Conservation (phyloP, 768 basidiomycete genomes). For the Flagelloscypha sp. region DNA sequence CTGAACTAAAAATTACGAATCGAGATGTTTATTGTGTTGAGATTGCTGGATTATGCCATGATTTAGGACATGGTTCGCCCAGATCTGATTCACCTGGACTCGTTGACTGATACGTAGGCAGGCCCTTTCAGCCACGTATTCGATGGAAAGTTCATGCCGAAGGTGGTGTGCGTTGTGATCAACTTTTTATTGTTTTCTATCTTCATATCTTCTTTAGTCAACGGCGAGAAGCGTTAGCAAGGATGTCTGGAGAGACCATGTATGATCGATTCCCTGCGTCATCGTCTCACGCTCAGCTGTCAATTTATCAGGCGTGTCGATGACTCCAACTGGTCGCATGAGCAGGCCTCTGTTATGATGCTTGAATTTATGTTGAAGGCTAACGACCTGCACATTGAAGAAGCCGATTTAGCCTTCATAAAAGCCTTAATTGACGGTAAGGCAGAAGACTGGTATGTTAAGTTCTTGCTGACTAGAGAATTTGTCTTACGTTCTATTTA, state of each 20-base stretch:
- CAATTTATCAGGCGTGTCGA: conserved; percentile 31
- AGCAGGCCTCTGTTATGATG: conserved; percentile 79
- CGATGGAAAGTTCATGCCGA: conserved; percentile 67
- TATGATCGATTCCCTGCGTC: too few species aligned
- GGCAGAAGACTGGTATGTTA: conserved; percentile 19
- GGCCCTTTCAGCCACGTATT: conserved; percentile 82
- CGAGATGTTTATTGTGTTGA: conserved; percentile 72
- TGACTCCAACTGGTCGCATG: conserved; percentile 69
- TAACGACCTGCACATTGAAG: conserved; percentile 41
- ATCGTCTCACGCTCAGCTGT: too few species aligned
- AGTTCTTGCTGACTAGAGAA: not conserved
- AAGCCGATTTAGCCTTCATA: conserved; percentile 49
- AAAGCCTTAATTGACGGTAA: conserved; percentile 77
- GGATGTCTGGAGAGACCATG: too few species aligned
- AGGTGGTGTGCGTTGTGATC: conserved; percentile 42
- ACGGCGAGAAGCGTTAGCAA: too few species aligned
- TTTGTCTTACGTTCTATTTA: conserved; percentile 6
- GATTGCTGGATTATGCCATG: conserved; percentile 76
- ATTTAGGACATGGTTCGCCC: conserved; percentile 84
- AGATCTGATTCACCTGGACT: too few species aligned
- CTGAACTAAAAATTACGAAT: conserved; percentile 54
- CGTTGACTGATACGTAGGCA: too few species aligned
- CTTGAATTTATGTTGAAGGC: conserved; percentile 57
- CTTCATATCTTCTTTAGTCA: too few species aligned
- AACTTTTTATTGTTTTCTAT: not conserved